Evolutionary conservation across 148 eudicot genomes (phyloP), one percentile per base, ranked within the genome.

Genomic region (Cornus kousa): DNA sequence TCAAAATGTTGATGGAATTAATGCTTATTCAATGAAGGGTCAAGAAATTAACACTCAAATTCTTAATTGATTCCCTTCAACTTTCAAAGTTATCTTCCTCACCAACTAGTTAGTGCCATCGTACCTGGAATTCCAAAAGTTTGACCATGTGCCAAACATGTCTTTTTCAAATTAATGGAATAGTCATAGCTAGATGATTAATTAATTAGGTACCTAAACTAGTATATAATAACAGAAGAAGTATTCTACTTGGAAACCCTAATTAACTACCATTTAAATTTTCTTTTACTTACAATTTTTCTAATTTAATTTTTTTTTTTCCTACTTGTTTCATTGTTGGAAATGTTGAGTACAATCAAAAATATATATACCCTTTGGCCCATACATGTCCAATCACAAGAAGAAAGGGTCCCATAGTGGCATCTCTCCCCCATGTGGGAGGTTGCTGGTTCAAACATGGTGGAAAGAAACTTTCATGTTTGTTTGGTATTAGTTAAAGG

Each of bases 201-300:
- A 28, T 28, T 28, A 28, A 28, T 14, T 31, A 59, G 19, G 76
- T 55, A 59, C 67, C 66, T 24, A 3, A 2, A 28, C 67, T 17
- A 66, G 9, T 28, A 28, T 28, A 28, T 65, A 46, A 65, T 65
- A 65, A 40, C 39, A 69, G 78, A 75, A 16, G 78, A 75, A 16
- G 78, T 16, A 53, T 75, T 75, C 23, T 16, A 65, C 77, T 39
- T 37, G 69, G 55, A 75, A 75, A 43, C 69, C 77, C 77, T 62
- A 64, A 64, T 19, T 74, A 37, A 39, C 5, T 5, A 57, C 53
- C 68, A 0, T 20, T 37, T 32, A 11, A 74, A 74, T 62, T 4
- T 4, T 39, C 43, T 39, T 39, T 1, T 2, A 39, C 28, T 0
- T 28, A 28, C 1, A 28, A 28, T 28, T 28, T 28, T 35, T 1